Evolutionary conservation across 345 rosid genomes (phyloP), one percentile per base, ranked within the genome.

Genomic region (Psidium friedrichsthalianum): DNA sequence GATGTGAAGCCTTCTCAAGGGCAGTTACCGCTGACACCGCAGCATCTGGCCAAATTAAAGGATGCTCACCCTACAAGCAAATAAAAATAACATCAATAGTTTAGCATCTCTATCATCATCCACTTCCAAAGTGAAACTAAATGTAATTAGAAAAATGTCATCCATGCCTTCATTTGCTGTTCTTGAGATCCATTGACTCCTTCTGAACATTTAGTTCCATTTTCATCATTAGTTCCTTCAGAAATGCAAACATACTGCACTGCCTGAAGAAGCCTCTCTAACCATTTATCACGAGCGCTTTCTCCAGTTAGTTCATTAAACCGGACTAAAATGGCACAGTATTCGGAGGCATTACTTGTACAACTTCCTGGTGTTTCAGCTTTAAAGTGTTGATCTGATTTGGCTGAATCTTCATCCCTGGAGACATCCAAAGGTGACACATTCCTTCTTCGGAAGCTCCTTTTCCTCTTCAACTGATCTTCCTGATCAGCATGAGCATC

Each of bases 311-410:
- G 90, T 49, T 89, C 95, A 86, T 94, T 82, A 89, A 90, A 92
- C 87, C 90, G 93, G 51, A 86, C 88, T 74, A 98, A 89, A 88
- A 98, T 92, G 58, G 89, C 87, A 85, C 86, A 78, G 84, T 91
- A 90, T 88, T 97, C 98, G 0, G 94, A 89, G 44, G 88, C 82
- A 85, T 86, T 94, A 88, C 90, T 86, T 8, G 92, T 86, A 89
- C 94, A 94, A 84, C 98, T 95, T 92, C 98, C 98, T 84, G 98
- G 98, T 12, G 98, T 95, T 86, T 95, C 98, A 85, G 93, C 90
- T 89, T 85, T 95, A 57, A 82, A 61, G 87, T 82, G 85, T 54
- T 89, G 91, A 85, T 94, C 95, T 86, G 90, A 64, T 88, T 87
- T 89, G 56, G 82, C 61, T 52, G 88, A 84, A 76, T 93, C 94